Percentiles rank a stretch among this genome's conserved stretches.
phyloP scores from a whole-genome alignment of 495 filamentous ascomycete species.

The Daldinia bambusicola region DNA sequence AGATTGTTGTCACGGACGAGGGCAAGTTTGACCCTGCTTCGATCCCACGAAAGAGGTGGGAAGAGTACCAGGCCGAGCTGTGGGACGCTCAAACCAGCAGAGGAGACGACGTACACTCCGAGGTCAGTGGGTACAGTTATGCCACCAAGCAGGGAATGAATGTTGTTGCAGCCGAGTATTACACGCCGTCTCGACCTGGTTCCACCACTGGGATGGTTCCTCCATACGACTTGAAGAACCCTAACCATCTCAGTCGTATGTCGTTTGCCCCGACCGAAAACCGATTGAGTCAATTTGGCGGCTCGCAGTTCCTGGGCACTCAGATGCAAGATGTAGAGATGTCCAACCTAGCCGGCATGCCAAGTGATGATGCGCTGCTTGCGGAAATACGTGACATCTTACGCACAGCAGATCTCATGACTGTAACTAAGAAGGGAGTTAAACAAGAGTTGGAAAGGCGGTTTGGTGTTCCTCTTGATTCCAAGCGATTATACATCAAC shows the following conservation, averaged over 20 bases:
- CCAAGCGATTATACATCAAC: constrained; percentile 89
- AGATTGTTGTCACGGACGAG: constrained; percentile 94
- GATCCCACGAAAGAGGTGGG: constrained; percentile 98
- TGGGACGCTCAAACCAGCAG: constrained; percentile 90
- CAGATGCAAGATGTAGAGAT: constrained; percentile 74
- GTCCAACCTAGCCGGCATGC: constrained; percentile 71
- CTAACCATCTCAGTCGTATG: constrained; percentile 69
- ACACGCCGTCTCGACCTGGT: constrained; percentile 72
- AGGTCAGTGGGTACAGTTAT: constrained; percentile 90
- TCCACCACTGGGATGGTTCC: constrained; percentile 72
- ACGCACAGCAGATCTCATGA: constrained; percentile 92
- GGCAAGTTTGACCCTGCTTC: constrained; percentile 95
- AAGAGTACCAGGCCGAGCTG: constrained; percentile 96
- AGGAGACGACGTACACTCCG: constrained; percentile 85
- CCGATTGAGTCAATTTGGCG: constrained; percentile 62
- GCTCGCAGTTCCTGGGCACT: constrained; percentile 62
- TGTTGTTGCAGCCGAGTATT: constrained; percentile 69
- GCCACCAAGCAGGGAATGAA: constrained; percentile 80
- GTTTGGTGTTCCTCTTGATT: constrained; percentile 83
- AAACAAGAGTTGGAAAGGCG: constrained; percentile 90
- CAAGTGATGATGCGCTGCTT: constrained; percentile 87
- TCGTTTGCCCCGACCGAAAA: constrained; percentile 80
- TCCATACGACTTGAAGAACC: constrained; percentile 48
- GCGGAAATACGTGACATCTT: constrained; percentile 96
- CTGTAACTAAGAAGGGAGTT: constrained; percentile 97